Base-by-base conservation (phyloP, 192 early-diverging fungal genomes). In the Coemansia sp. region DNA sequence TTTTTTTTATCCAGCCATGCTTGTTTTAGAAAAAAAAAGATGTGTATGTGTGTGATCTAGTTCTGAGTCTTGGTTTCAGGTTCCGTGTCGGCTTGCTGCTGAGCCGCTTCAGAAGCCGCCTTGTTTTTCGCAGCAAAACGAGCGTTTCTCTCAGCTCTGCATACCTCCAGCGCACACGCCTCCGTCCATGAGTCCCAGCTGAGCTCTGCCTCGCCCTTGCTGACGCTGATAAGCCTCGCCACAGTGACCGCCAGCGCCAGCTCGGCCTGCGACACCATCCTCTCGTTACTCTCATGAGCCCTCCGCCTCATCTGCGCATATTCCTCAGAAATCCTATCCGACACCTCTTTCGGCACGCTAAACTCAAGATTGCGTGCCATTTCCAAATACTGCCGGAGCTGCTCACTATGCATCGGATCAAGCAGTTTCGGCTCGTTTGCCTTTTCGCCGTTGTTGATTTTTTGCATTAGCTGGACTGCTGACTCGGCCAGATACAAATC, bases 361-460 rank as follows among this genome's bases (percentile, higher is more conserved):
- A 89, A 91, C 9, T 87, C 85, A 15, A 78, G 48, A 55, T 84
- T 59, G 14, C 87, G 83, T 7, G 84, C 72, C 11, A 65, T 52
- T 59, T 88, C 86, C 32, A 93, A 57, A 48, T 87, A 93, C 53
- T 83, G 86, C 48, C 90, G 85, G 58, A 87, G 86, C 38, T 77
- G 61, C 51, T 75, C 65, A 6, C 86, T 60, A 17, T 84, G 78
- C 63, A 87, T 79, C 35, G 81, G 83, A 15, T 84, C 73, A 38
- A 86, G 73, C 56, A 77, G 73, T 35, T 73, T 61, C 20, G 66
- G 34, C 8, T 51, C 62, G 8, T 67, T 66, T 15, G 66, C 22
- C 17, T 17, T 12, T 17, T 58, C 67, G 2, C 59, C 45, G 45
- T 4, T 51, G 20, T 64, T 33, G n/a, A 76, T 52, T 0, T 20